Base-by-base conservation (phyloP, 306 rosid species). In the Gastrolobium bilobum region DNA sequence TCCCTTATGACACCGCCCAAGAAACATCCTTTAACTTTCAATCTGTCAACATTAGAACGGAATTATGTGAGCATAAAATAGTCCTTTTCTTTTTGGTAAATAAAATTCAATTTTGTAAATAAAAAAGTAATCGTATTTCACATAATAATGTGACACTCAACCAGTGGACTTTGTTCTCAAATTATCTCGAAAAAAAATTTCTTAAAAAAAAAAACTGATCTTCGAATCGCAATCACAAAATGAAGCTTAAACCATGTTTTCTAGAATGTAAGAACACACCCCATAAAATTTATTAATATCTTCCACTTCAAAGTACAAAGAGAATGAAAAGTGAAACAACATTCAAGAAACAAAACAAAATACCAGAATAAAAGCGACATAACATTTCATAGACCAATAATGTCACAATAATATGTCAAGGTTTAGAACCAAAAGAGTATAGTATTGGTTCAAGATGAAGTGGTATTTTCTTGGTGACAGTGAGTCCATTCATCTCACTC, bases 381-480 rank as follows among this genome's bases (percentile, higher is more conserved):
- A 20, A 20, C 26, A 20, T 20, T 20, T 20, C 26, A 20, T 20
- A 20, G 26, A 20, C 26, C 26, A 20, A 20, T 20, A 20, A 20
- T 20, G 26, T 20, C 26, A 20, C 26, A 20, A 20, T 20, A 20
- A 20, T 20, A 20, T 20, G 26, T 20, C 26, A 20, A 20, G 26
- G 26, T 20, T 20, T 20, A 20, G 26, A 20, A 20, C 26, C 26
- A 20, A 20, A 20, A 20, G 26, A 20, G 26, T 20, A 20, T 20
- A 20, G 26, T 20, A 20, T 20, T 20, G 26, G 26, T 20, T 20
- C 26, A 20, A 20, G 26, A 20, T 20, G 14, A 53, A 87, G 79
- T 6, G 86, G 90, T 10, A 10, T 11, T 57, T 81, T 87, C 78
- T 69, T 84, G 11, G 3, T 14, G 8, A 86, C 71, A 0, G 61